Base-by-base conservation (phyloP, 2,329 filamentous ascomycete genomes). In the Elsinoe ampelina region DNA sequence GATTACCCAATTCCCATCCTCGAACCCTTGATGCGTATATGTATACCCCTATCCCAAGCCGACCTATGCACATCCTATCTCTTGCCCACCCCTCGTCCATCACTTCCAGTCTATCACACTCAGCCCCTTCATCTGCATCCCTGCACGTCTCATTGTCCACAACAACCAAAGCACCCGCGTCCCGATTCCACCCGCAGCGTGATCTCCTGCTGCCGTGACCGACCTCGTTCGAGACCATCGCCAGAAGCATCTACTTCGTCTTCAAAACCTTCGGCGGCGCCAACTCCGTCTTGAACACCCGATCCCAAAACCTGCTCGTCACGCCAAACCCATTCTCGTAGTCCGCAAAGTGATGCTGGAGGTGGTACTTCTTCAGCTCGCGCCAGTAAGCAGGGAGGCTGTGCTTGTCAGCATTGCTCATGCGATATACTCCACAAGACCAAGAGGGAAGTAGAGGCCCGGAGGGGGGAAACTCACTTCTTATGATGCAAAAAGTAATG, bases 401-500 rank as follows among this genome's bases (percentile, higher is more conserved):
- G 58, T 41, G 30, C 39, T 38, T 11, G 39, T 58, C 20, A 61
- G 57, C 15, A 58, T 15, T 3, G 8, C 39, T 22, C 13, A 30
- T 26, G 30, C 22, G 43, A 15, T n/a, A 12, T 19, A 2, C 17
- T n/a, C 22, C 6, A 42, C 17, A 17, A 15, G 11, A 17, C 17
- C 32, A 13, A 26, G n/a, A 22, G 57, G 38, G 38, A 36, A 43
- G 34, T 3, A 26, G 3, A 26, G 22, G 6, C 3, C 6, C 6
- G 22, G 6, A 26, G 22, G 22, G 22, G 22, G 22, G 6, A 26
- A 26, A 6, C 80, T 71, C 70, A 84, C 80, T 89, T 95, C 74
- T 87, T 83, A 75, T 98, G 93, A 72, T 98, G 93, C 38, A 98
- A 80, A 80, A 98, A 98, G 78, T 97, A 98, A 72, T 98, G 93